Evolutionary conservation across 768 basidiomycete genomes (phyloP), one percentile per base, ranked within the genome.

Genomic region (Gloeopeniophorella convolvens): DNA sequence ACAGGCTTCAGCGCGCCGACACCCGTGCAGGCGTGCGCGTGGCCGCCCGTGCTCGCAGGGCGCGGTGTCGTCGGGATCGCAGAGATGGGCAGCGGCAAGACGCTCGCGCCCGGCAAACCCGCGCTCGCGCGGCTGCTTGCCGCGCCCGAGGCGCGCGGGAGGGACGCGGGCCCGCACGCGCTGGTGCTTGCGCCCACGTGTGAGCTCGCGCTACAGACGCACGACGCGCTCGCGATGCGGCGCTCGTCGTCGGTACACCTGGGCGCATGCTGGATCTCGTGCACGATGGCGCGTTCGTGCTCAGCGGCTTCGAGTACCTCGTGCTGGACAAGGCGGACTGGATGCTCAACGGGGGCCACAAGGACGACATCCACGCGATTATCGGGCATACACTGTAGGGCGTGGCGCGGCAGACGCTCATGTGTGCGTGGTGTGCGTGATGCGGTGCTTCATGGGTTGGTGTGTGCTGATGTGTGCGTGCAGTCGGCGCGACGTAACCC

Each of bases 401-500:
- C 30, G 65, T 72, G n/a, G 75, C 79, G 50, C 77, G 92, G 39
- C 91, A 94, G 70, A 95, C 90, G 6, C 82, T 93, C 76, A 93
- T 94, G 91, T 94, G 89, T 93, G 65, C 58, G 88, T 77, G 18
- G 10, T 48, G n/a, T n/a, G n/a, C n/a, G 40, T 28, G 40, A 36
- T 45, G 53, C 35, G 21, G 16, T 18, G 24, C n/a, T n/a, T n/a
- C 30, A 23, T 13, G 20, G 44, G 16, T 24, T 6, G 10, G 20
- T 3, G n/a, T 23, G 21, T 10, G 18, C 18, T 50, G 33, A 31
- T 24, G 16, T 11, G 4, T 23, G 2, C 7, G 32, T 16, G 2
- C 18, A 94, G 91, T 98, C 72, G 95, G 92, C 44, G 96, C 96
- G 8, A 99, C 96, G 6, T 99, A 96, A 96, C 96, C 96, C 0